Evolutionary conservation across 305 asterid species (phyloP), one percentile per base, ranked within the genome.

Genomic region (Nicotiana rustica): DNA sequence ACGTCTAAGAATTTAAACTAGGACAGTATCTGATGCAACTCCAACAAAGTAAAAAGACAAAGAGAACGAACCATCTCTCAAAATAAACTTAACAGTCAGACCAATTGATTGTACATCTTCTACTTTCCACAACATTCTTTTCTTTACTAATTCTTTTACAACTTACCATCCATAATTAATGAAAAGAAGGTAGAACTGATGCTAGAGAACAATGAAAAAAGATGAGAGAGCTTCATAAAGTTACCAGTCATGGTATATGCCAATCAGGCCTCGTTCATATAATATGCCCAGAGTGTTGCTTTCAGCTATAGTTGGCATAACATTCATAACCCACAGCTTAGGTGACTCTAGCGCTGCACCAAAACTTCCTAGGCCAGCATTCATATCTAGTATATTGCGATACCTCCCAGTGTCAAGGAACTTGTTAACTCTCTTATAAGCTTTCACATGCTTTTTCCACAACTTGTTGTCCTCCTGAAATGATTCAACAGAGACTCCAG

Each of bases 201-300:
- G 49, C 66, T 33, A 76, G n/a, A 15, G 80, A 55, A 3, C 80
- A 76, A 76, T 55, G 49, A 76, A 15, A 76, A 76, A 76, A 29
- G 44, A 76, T 55, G 17, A 55, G 62, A 38, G 80, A 29, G 66
- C 66, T 76, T 76, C 66, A 55, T 19, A 78, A 12, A 35, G 68
- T 35, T 82, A 89, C 91, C 91, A 89, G 68, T 89, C 90, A 78
- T 89, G 91, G 52, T 85, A 89, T 81, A 89, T 87, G 71, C 91
- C 91, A 83, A 87, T 87, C 83, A 89, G 57, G 68, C 91, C 91
- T 66, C 91, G 85, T 81, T 89, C 89, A 61, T 82, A 89, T 59
- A 89, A 70, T 47, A 82, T 86, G 66, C 89, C 91, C 44, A 89
- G 81, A 41, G 91, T 89, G 78, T 87, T 85, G 47, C 59, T 85